phyloP scores from a whole-genome alignment of 1,284 basidiomycete genomes.

The Amylostereum chailletii region DNA sequence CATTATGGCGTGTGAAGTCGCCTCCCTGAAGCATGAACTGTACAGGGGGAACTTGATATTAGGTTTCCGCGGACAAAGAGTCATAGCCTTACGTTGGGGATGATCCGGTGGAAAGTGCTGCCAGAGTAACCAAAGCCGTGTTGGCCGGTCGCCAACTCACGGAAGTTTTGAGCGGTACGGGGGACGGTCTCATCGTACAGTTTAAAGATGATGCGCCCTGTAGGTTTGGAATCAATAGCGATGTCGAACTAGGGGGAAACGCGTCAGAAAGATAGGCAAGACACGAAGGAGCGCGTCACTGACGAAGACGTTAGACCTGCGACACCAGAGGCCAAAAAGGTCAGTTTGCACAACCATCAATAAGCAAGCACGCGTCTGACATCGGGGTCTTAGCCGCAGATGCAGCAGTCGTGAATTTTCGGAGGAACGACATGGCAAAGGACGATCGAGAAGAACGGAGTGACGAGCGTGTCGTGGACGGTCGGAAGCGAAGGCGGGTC shows the following conservation, averaged over 20 bases:
- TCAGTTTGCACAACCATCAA: neutral
- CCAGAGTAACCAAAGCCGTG: conserved; percentile 62
- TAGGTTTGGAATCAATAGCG: conserved; percentile 4
- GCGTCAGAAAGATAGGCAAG: neutral
- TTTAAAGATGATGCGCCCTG: conserved; percentile 6
- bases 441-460: too few relatives aligned
- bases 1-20: conserved; percentile 68
- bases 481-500: too few relatives aligned
- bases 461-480: too few relatives aligned
- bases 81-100: conserved; percentile 38
- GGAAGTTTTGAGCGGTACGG: conserved; percentile 6
- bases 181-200: conserved; percentile 7
- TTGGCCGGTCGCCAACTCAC: conserved; percentile 47
- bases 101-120: conserved; percentile 81
- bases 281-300: neutral
- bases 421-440: too few relatives aligned
- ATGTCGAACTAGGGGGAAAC: conserved; percentile 3
- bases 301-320: conserved; percentile 4
- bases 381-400: too few relatives aligned
- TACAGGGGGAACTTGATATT: neutral
- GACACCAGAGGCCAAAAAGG: neutral
- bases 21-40: conserved; percentile 86
- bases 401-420: too few relatives aligned
- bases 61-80: neutral
- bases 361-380: too few relatives aligned